These are phyloP conservation scores for Calonectria fujianensis DNA, from an alignment of 2,329 filamentous ascomycete species.

Conservation along the genomic window DNA sequence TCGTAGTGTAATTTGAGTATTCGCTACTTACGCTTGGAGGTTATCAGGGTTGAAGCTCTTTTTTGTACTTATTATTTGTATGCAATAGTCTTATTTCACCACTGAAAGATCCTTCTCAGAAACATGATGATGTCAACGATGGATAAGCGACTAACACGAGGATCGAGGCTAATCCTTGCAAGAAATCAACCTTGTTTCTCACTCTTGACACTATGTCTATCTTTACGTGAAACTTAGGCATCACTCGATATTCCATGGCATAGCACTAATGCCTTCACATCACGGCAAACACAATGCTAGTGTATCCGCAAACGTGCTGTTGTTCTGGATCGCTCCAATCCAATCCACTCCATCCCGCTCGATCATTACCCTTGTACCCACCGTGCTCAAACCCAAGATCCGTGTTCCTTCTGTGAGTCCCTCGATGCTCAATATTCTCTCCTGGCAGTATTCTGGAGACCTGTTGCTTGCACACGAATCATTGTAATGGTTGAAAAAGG, in stretches of 20 bases:
- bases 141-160: background rate
- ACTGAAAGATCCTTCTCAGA: background rate
- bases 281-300: constrained; percentile 54
- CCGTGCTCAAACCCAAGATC: constrained; percentile 55
- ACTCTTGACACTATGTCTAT: background rate
- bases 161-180: background rate
- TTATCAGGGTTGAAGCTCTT: no score
- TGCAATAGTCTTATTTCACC: no score
- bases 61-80: no score
- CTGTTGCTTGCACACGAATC: constrained; percentile 66
- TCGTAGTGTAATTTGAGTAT: background rate
- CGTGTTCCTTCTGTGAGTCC: constrained; percentile 46
- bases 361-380: constrained; percentile 55
- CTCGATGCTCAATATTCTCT: constrained; percentile 62
- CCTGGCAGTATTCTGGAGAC: constrained; percentile 67
- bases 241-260: background rate
- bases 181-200: background rate
- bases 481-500: constrained; percentile 80
- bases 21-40: background rate
- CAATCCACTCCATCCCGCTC: constrained; percentile 49
- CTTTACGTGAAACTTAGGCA: background rate
- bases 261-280: constrained; percentile 27
- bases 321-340: constrained; percentile 50
- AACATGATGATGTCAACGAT: background rate
- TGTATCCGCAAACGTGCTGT: constrained; percentile 57